phyloP scores from a whole-genome alignment of 1,139 yeast species.

The Keqinozyma sinolaborantium region DNA sequence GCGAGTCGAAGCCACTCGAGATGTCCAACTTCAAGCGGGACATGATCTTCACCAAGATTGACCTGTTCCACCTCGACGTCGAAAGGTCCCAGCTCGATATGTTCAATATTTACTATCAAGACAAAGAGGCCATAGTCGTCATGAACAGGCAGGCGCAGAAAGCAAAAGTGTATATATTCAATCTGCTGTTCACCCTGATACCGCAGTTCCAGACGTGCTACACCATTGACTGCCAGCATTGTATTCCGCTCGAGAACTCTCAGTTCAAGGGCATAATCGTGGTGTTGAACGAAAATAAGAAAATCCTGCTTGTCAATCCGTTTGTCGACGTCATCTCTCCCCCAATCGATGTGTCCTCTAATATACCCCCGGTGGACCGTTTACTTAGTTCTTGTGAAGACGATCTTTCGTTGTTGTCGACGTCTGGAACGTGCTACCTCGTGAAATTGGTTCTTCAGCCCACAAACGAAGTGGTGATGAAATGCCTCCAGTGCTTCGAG shows the following conservation, averaged over 20 bases:
- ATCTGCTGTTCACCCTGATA: slow-evolving; percentile 28
- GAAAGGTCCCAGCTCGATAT: slow-evolving; percentile 35
- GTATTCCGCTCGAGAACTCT: slow-evolving; percentile 31
- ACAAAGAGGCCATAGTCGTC: slow-evolving; percentile 59
- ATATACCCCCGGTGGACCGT: slow-evolving; percentile 13
- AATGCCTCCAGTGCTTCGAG: slow-evolving; percentile 47
- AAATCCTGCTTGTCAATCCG: slow-evolving; percentile 57
- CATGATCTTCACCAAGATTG: slow-evolving; percentile 61
- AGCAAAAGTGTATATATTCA: slow-evolving; percentile 51
- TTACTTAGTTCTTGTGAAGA: slow-evolving; percentile 29
- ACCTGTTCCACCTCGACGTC: slow-evolving; percentile 33
- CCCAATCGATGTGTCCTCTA: slow-evolving; percentile 18
- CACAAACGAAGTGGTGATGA: slow-evolving; percentile 33
- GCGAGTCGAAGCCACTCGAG: slow-evolving; percentile 26
- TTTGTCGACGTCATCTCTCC: slow-evolving; percentile 53
- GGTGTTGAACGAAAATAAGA: slow-evolving; percentile 26
- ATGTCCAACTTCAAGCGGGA: slow-evolving; percentile 51
- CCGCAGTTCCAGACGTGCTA: slow-evolving; percentile 33
- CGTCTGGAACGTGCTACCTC: slow-evolving; percentile 21
- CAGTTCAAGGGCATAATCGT: slow-evolving; percentile 41
- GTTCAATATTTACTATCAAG: slow-evolving; percentile 42
- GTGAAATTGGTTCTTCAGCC: slow-evolving; percentile 47
- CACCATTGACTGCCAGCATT: slow-evolving; percentile 37
- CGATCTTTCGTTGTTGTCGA: slow-evolving; percentile 21
- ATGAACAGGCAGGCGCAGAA: slow-evolving; percentile 27